Evolutionary conservation across 257 asterid genomes (phyloP), one percentile per base, ranked within the genome.

Genomic region (Dorcoceras hygrometricum): DNA sequence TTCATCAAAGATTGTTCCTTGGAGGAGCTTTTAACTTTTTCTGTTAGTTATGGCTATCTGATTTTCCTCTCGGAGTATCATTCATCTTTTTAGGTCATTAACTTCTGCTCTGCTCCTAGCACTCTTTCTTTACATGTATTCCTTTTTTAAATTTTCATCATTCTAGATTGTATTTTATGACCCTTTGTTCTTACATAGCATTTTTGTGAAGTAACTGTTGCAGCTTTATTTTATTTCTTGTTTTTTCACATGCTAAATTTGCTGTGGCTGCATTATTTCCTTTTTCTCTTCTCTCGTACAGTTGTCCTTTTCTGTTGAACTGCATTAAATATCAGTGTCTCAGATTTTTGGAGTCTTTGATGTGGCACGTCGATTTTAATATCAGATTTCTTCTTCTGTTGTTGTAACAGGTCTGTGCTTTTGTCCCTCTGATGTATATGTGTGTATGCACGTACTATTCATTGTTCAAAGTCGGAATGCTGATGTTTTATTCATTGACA

Each of bases 371-470:
- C n/a, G 65, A 67, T 59, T 66, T 53, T 19, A 34, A 31, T 48
- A 4, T 67, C 59, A 71, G 31, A 77, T 67, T 29, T 32, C 59
- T 82, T 73, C 25, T 57, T 74, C 62, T 69, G 58, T 39, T 60
- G 51, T 65, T 29, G 71, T 72, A 67, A 65, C 85, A 93, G 99
- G 95, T 83, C 70, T 67, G 88, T 73, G 95, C 99, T 28, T 93
- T 93, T 80, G 85, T 86, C 73, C 99, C 99, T 66, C 82, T 93
- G 75, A 81, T 93, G 96, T 93, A 84, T 80, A 93, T 93, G 97
- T 93, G 99, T 73, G 78, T 88, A 32, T 93, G 97, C 89, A 93
- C 99, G 7, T 93, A 93, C 79, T 93, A 84, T 81, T 90, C 97
- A 29, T 80, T 90, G 69, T 93, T 93, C 84, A 88, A 93, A 81